phyloP scores from a whole-genome alignment of 768 basidiomycete species.

The Phlebiopsis gigantea region DNA sequence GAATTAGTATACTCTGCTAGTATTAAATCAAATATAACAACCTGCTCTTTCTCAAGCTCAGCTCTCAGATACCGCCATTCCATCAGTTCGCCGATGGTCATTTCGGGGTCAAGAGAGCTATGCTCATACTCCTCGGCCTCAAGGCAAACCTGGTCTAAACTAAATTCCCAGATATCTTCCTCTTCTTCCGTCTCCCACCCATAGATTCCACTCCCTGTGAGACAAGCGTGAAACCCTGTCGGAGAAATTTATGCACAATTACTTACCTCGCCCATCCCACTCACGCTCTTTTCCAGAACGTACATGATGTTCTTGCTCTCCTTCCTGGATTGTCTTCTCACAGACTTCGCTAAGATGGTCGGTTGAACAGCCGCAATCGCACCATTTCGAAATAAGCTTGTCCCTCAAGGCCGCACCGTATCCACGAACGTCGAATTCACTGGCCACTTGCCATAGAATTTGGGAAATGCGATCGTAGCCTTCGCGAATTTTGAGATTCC shows the following conservation, averaged over 20 bases:
- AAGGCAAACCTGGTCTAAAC: constrained; percentile 56
- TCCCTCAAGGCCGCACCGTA: constrained; percentile 67
- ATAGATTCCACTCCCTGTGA: constrained; percentile 49
- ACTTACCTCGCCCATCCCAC: constrained; percentile 70
- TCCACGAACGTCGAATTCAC: constrained; percentile 68
- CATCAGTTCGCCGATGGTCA: constrained; percentile 72
- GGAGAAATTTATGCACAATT: too few species aligned
- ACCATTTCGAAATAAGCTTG: constrained; percentile 72
- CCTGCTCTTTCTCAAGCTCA: constrained; percentile 67
- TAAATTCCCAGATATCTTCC: constrained; percentile 72
- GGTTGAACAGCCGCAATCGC: constrained; percentile 76
- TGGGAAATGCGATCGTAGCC: constrained; percentile 63
- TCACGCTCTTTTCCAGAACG: constrained; percentile 64
- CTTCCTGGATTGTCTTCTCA: constrained; percentile 65
- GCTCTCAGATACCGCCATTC: constrained; percentile 69
- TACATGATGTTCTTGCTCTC: constrained; percentile 56
- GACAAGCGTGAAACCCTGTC: neutral
- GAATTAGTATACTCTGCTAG: neutral
- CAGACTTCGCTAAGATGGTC: constrained; percentile 76
- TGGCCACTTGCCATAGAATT: constrained; percentile 64
- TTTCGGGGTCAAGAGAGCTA: constrained; percentile 38
- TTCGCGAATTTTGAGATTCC: constrained; percentile 52
- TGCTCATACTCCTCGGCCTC: constrained; percentile 46
- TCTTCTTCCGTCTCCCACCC: constrained; percentile 76
- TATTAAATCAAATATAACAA: constrained; percentile 23